Evolutionary conservation across 2,329 filamentous ascomycete species (phyloP).

Genomic region (Microsporum ferrugineum): DNA sequence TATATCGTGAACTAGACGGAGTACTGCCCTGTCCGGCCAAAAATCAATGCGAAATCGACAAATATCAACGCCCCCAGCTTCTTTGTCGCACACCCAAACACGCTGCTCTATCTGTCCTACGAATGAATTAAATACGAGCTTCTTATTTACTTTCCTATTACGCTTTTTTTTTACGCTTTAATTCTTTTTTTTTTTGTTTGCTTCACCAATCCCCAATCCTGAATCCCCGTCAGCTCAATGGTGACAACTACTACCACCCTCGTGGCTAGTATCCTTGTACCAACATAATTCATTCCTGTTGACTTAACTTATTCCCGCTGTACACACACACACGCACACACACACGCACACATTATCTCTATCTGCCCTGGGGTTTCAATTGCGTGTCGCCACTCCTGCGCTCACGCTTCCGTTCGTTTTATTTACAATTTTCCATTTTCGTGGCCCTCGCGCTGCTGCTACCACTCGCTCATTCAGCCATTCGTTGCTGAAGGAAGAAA

Average conservation of each 20-base stretch:
- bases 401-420: constrained; percentile 12
- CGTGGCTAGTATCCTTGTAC: constrained; percentile 7
- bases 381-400: constrained; percentile 3
- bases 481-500: not conserved
- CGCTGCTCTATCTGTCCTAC: constrained; percentile 1
- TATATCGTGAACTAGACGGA: not conserved
- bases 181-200: constrained; percentile 1
- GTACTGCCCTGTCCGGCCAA: not conserved
- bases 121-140: constrained; percentile 7
- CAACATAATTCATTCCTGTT: constrained; percentile 3
- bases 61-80: constrained; percentile 1
- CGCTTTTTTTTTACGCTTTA: constrained; percentile 1
- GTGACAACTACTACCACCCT: constrained; percentile 1
- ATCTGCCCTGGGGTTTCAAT: not conserved
- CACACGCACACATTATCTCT: not conserved
- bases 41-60: constrained; percentile 1
- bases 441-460: not conserved
- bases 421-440: not conserved
- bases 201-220: constrained; percentile 1
- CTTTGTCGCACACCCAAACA: constrained; percentile 6
- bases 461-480: not conserved
- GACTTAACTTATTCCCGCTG: not conserved
- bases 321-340: not conserved
- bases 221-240: constrained; percentile 1
- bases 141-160: constrained; percentile 1